Evolutionary conservation across 306 rosid species (phyloP).

Genomic region (Boehmeria nivea): DNA sequence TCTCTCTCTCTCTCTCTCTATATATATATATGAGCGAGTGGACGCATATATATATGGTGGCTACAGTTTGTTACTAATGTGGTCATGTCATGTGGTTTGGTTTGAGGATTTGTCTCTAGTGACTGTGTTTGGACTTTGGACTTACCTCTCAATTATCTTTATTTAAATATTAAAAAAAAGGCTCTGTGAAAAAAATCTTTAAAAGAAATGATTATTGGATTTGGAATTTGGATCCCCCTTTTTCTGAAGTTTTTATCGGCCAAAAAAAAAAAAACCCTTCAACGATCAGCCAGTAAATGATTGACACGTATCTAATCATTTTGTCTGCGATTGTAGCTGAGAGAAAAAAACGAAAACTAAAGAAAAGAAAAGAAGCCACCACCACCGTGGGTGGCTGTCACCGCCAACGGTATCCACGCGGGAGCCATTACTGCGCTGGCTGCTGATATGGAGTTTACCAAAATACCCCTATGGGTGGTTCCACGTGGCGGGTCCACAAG

Average conservation of each 20-base stretch:
- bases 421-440: neutral
- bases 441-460: neutral
- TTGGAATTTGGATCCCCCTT: too few species aligned
- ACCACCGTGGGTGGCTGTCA: neutral
- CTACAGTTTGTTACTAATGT: neutral
- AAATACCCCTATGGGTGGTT: neutral
- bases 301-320: neutral
- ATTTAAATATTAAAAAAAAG: too few species aligned
- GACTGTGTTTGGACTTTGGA: neutral
- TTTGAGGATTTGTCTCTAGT: conserved; percentile 2
- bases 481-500: neutral
- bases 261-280: too few species aligned
- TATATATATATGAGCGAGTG: neutral
- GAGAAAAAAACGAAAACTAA: too few species aligned
- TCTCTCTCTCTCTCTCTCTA: conserved; percentile 2
- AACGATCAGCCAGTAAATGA: neutral
- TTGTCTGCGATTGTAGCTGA: neutral
- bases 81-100: neutral
- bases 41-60: neutral
- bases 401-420: neutral
- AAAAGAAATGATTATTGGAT: too few species aligned
- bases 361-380: neutral
- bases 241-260: neutral
- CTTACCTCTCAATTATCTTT: neutral
- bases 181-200: too few species aligned